phyloP scores from a whole-genome alignment of 805 yeast genomes.

The Vanderwaltozyma verrucispora region DNA sequence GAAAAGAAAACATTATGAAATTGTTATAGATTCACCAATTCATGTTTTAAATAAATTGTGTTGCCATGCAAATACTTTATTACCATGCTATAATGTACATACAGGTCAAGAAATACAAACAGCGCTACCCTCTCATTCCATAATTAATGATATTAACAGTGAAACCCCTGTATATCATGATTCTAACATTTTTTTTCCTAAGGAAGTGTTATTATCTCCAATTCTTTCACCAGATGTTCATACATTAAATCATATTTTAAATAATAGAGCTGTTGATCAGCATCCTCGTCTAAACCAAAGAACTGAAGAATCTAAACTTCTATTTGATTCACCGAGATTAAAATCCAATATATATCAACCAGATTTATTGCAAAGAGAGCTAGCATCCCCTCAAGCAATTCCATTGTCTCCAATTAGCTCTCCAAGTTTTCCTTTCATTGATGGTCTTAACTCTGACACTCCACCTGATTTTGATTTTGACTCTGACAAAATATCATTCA shows the following conservation, averaged over 20 bases:
- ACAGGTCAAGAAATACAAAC: background rate
- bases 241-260: constrained; percentile 2
- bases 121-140: background rate
- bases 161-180: constrained; percentile 17
- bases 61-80: constrained; percentile 66
- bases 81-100: constrained; percentile 56
- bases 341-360: constrained; percentile 52
- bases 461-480: constrained; percentile 17
- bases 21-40: constrained; percentile 89
- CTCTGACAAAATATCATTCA: background rate
- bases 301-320: background rate
- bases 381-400: constrained; percentile 48
- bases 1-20: constrained; percentile 86
- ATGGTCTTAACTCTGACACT: constrained; percentile 4
- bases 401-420: constrained; percentile 4
- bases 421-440: constrained; percentile 21
- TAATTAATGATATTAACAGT: background rate
- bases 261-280: background rate
- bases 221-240: constrained; percentile 39
- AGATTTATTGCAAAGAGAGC: constrained; percentile 31
- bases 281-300: background rate
- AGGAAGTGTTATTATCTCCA: constrained; percentile 33
- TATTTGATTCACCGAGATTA: constrained; percentile 24
- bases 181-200: constrained; percentile 34
- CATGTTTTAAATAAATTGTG: constrained; percentile 69